These are phyloP conservation scores for Arthrobotrys pseudoclavata DNA, from an alignment of 2,329 filamentous ascomycete genomes.

Conservation along the genomic window DNA sequence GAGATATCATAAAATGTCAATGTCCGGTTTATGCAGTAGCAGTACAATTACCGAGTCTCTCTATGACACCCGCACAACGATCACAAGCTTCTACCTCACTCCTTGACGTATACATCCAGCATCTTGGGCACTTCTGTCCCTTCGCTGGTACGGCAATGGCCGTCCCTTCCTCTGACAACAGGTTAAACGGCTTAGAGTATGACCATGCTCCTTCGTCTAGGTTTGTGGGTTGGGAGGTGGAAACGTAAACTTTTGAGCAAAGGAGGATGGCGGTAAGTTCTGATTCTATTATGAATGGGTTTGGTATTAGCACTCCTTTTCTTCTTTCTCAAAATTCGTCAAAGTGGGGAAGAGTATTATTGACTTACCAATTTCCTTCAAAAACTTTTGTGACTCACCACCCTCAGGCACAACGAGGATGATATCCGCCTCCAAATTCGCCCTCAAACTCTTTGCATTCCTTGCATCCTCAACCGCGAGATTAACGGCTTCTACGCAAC, in stretches of 20 bases:
- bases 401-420: conserved; percentile 69
- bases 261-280: conserved; percentile 62
- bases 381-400: conserved; percentile 63
- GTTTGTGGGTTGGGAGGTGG: conserved; percentile 59
- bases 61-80: conserved; percentile 78
- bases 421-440: conserved; percentile 78
- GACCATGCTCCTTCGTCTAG: conserved; percentile 68
- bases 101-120: conserved; percentile 88
- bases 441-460: conserved; percentile 70
- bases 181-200: conserved; percentile 65
- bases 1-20: not conserved
- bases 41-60: conserved; percentile 33
- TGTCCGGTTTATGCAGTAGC: not conserved
- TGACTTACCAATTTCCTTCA: conserved; percentile 66
- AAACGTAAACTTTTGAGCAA: conserved; percentile 65
- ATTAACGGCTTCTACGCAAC: conserved; percentile 78
- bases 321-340: conserved; percentile 62
- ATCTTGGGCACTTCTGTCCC: conserved; percentile 82
- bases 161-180: conserved; percentile 56
- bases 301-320: conserved; percentile 64
- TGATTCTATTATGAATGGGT: conserved; percentile 62
- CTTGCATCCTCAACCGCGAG: conserved; percentile 80
- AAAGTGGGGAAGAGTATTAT: not conserved
- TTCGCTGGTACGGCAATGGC: conserved; percentile 68
- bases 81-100: conserved; percentile 76